A percentile compares a stretch with the other conserved stretches of the same genome.
phyloP scores from a whole-genome alignment of 2,329 filamentous ascomycete genomes.

The Basipetospora sp. region DNA sequence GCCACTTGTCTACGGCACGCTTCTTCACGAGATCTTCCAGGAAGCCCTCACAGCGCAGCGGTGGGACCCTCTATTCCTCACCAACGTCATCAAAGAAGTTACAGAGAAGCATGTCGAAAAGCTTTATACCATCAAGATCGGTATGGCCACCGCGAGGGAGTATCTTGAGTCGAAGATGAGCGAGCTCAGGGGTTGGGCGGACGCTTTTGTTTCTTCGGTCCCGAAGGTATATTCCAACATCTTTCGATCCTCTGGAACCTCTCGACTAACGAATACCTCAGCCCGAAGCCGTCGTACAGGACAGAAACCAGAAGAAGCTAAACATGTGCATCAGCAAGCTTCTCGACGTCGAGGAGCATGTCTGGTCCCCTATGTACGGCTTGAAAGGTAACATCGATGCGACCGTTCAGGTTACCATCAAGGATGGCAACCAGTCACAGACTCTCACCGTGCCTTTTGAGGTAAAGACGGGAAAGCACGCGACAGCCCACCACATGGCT shows the following conservation, averaged over 20 bases:
- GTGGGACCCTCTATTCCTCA: slow-evolving; percentile 61
- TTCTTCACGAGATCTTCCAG: slow-evolving; percentile 92
- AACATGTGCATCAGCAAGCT: slow-evolving; percentile 83
- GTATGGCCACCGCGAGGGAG: slow-evolving; percentile 55
- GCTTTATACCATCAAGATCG: slow-evolving; percentile 73
- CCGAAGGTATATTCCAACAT: slow-evolving; percentile 42
- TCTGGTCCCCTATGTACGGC: slow-evolving; percentile 96
- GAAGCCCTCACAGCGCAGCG: slow-evolving; percentile 68
- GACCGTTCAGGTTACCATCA: slow-evolving; percentile 76
- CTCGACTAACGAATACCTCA: slow-evolving; percentile 22
- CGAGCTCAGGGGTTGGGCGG: slow-evolving; percentile 71
- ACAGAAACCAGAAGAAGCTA: slow-evolving; percentile 60
- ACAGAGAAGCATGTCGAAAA: slow-evolving; percentile 73
- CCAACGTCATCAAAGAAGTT: slow-evolving; percentile 49
- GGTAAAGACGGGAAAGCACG: slow-evolving; percentile 82
- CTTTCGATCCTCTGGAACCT: slow-evolving; percentile 4
- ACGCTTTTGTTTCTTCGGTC: slow-evolving; percentile 57
- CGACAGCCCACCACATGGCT: slow-evolving; percentile 69
- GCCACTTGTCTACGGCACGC: slow-evolving; percentile 78
- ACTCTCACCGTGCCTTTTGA: slow-evolving; percentile 83
- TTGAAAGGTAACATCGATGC: slow-evolving; percentile 96
- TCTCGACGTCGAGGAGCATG: slow-evolving; percentile 90
- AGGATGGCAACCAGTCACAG: slow-evolving; percentile 49
- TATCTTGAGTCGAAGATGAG: slow-evolving; percentile 72
- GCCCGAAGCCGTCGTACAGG: slow-evolving; percentile 59